Evolutionary conservation across 1,139 yeast species (phyloP), one percentile per base, ranked within the genome.

Genomic region (Nematodospora anomalae): DNA sequence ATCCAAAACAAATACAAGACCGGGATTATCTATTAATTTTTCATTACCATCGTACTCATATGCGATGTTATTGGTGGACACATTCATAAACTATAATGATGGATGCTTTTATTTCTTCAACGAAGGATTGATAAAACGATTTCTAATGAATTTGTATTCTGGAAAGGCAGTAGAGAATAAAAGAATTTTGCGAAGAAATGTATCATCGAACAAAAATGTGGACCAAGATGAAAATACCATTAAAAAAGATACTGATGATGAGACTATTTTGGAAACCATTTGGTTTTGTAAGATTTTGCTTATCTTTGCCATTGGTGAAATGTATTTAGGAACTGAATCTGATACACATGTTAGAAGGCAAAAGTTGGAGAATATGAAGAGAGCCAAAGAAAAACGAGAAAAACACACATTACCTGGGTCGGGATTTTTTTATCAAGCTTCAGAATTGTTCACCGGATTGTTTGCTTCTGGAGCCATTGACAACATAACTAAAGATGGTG

Each of bases 71-170:
- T 64, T 85, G 39, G 84, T 84, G 11, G 92, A 83, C 50, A 80
- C 87, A 0, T 86, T 86, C 49, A 76, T 85, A 41, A 80, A 82
- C 36, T 86, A 83, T 53, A 82, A 86, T 50, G 92, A 84, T 53
- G 94, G 92, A 1, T 84, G 95, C 50, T 87, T 85, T 56, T 87
- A 87, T 58, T 86, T 86, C 52, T 84, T 86, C 63, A 87, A 87
- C 54, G 90, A 84, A 53, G 94, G 94, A 0, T 54, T 83, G 21
- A 86, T 83, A 20, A 83, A 83, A 52, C 74, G 76, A 44, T 81
- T 79, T 44, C 55, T 83, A 35, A 74, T 78, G 63, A 72, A 80
- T 42, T 66, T 83, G 22, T 84, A 82, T 53, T 58, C 73, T 3
- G 76, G 76, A 6, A 67, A 66, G 24, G 54, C 67, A 14, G 57